Base-by-base conservation (phyloP, 169 alveolate species). In the Eimeria zaria region DNA sequence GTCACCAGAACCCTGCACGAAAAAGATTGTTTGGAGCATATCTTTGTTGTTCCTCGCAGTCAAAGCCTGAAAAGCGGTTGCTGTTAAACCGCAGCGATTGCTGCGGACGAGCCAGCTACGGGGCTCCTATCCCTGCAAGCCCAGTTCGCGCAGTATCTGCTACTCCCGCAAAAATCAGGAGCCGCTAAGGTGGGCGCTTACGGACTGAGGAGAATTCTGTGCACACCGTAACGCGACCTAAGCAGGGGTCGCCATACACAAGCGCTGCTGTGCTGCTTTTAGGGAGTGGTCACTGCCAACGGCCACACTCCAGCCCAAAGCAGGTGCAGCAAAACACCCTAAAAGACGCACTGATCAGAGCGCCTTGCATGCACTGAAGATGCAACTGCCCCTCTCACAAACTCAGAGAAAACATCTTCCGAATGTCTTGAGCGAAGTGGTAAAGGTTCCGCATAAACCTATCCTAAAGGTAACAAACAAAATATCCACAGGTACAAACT, bases 381-480 rank as follows among this genome's bases (percentile, higher is more conserved):
- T 36, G 92, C 74, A n/a, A 81, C 67, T 39, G 74, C 80, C 92
- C 30, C 92, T 83, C 71, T 85, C 78, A 85, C 80, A 85, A 85
- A 41, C 80, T 85, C 41, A 67, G 67, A 53, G 85, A 88, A 60
- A 67, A 64, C 95, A 88, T 41, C 84, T 62, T 74, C 90, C 96
- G 89, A 44, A 93, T 64, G 73, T 46, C 81, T 41, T 93, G 96
- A 64, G 96, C 96, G 73, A 93, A 93, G 87, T 83, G 90, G 93
- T 93, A 93, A 14, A 93, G 96, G 80, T 93, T 83, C 88, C 96
- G 51, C 80, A 88, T 93, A 78, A 93, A 93, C 67, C 74, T 87
- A 62, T 93, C 96, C 88, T 81, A 51, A 18, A 48, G 30, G 39
- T 30, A 74, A 20, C 85, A 76, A 3, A 41, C 87, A 76, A 76